Evolutionary conservation across 192 early-diverging fungal species (phyloP), one percentile per base, ranked within the genome.

Genomic region (Podila clonocystis): DNA sequence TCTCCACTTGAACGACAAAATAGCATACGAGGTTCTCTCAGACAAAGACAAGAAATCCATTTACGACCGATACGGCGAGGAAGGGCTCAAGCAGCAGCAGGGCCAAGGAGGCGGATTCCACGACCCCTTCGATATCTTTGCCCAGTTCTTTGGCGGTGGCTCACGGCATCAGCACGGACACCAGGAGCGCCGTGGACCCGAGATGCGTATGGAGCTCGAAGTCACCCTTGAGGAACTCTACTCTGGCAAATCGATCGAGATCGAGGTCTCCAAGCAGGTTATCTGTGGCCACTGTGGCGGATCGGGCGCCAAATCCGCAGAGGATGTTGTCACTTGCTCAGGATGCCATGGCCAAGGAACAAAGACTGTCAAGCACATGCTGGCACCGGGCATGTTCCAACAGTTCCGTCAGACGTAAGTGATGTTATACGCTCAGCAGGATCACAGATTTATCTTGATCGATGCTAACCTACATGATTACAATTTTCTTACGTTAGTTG

Each of bases 81-180:
- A 99, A 72, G 98, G 97, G 17, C 86, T 99, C 62, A 94, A 97
- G 77, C 83, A 89, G 58, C 82, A 85, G 1, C 90, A 89, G 50
- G 61, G 62, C 12, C 84, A 87, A 41, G 89, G 88, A 33, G 74
- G 86, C n/a, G 86, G 89, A 33, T 95, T 95, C 89, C 95, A 97
- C 68, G 93, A 99, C 78, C 97, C 98, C 17, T 99, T 98, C 83
- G 98, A 99, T 83, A 97, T 99, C 52, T 99, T 99, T 84, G 88
- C 92, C 5, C 95, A 98, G 86, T 96, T 92, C 84, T 92, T 94
- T 88, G 91, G 91, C 60, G 91, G 90, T 48, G 70, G 68, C 45
- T 78, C 83, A 0, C 66, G 75, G 11, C 65, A 62, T 34, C 72
- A 73, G 26, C 68, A 79, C 48, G 65, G 58, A 50, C 83, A 85